Base-by-base conservation (phyloP, 495 filamentous ascomycete genomes). In the Astrothelium macrocarpum region DNA sequence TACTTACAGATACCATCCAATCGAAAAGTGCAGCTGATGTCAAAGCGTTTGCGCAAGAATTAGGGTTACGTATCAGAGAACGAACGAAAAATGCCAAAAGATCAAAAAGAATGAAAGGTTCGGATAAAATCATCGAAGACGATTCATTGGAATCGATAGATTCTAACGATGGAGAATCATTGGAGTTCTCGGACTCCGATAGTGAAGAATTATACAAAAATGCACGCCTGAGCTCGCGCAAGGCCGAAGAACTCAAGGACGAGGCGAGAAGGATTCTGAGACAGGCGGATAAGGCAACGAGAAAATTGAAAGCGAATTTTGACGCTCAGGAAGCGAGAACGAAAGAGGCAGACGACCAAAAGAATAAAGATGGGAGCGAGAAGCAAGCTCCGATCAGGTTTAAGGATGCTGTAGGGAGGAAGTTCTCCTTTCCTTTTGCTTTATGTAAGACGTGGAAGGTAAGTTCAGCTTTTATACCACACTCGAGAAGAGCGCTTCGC, bases 341-440 rank as follows among this genome's bases (percentile, higher is more conserved):
- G 16, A 56, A 20, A 5, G 81, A 80, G 67, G 73, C 76, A 16
- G 82, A 83, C 59, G 72, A 65, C 2, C 76, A 72, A n/a, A 79
- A 78, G 62, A 81, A 81, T 59, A 71, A 72, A 2, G 25, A 32
- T 42, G 67, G 69, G 11, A 73, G 75, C 43, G 63, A 61, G 29
- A 68, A 71, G 58, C 80, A 82, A 69, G 74, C 81, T 60, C 81
- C 81, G 9, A 79, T 95, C 74, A 88, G 88, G 69, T 92, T 93
- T 76, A 91, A 91, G 72, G 90, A 95, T 72, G 90, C 89, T 18
- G 84, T 95, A 31, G 88, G 89, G 31, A 81, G 90, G 59, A 93
- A 91, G 72, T 95, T 92, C 70, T 90, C 82, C 74, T 93, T 95
- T 66, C 90, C 90, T 2, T 93, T 84, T 67, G 82, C 91, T 65